Conservation (phyloP, 345 rosid species). For the Combretum micranthum region DNA sequence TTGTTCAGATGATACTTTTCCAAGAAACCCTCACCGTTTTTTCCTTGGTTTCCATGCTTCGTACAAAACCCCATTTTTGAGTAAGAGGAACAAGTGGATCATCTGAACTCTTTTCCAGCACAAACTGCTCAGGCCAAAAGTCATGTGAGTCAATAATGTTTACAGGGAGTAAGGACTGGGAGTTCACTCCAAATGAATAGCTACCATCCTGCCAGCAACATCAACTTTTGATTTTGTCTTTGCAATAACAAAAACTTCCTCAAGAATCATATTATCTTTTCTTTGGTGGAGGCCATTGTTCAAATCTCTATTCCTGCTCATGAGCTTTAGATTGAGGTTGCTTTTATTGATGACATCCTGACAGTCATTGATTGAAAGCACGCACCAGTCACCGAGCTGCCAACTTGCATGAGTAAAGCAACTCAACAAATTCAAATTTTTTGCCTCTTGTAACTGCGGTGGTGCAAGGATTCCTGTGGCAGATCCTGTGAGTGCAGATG, state of each 20-base stretch:
- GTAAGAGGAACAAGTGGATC: slow-evolving; percentile 27
- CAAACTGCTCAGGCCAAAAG: slow-evolving; percentile 90
- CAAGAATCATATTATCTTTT: slow-evolving; percentile 17
- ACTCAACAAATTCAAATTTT: slow-evolving; percentile 50
- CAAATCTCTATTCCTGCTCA: not conserved
- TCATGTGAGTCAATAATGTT: slow-evolving; percentile 60
- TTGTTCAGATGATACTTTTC: slow-evolving; percentile 32
- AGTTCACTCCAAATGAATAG: slow-evolving; percentile 43
- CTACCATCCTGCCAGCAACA: slow-evolving; percentile 87
- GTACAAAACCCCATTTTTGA: slow-evolving; percentile 67
- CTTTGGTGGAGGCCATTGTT: slow-evolving; percentile 14
- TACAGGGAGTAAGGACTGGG: slow-evolving; percentile 55
- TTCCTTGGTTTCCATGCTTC: slow-evolving; percentile 63
- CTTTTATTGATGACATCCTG: slow-evolving; percentile 16
- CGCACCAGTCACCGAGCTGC: slow-evolving; percentile 97
- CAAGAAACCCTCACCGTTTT: slow-evolving; percentile 68
- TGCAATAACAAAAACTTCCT: slow-evolving; percentile 46
- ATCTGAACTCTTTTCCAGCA: slow-evolving; percentile 53
- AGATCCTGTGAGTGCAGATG: slow-evolving; percentile 34
- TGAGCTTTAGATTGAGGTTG: not conserved
- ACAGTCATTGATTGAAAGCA: slow-evolving; percentile 35
- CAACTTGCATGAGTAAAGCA: slow-evolving; percentile 68
- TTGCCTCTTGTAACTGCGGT: slow-evolving; percentile 41
- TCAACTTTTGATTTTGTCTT: slow-evolving; percentile 62
- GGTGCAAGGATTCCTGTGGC: slow-evolving; percentile 39